A percentile compares a stretch with the other conserved stretches of the same genome.
phyloP scores from a whole-genome alignment of 768 basidiomycete genomes.

The Coprinopsis marcescibilis region DNA sequence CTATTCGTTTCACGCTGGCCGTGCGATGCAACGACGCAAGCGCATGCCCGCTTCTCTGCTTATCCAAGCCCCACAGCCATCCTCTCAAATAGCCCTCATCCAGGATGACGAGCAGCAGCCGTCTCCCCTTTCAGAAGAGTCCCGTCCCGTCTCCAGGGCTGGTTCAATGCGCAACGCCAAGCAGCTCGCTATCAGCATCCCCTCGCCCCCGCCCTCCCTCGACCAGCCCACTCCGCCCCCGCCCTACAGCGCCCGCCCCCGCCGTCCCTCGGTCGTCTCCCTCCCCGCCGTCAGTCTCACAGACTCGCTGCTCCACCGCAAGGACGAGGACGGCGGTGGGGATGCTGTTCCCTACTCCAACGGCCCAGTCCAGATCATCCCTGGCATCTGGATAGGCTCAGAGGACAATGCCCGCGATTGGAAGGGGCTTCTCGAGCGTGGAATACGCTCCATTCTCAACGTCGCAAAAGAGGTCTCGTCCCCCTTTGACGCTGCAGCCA shows the following conservation, averaged over 20 bases:
- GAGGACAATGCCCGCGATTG: constrained; percentile 90
- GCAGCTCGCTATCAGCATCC: constrained; percentile 64
- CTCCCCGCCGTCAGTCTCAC: constrained; percentile 41
- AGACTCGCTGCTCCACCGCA: constrained; percentile 53
- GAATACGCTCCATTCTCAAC: constrained; percentile 80
- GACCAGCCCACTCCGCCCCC: constrained; percentile 24
- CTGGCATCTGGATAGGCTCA: constrained; percentile 84
- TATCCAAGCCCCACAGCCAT: constrained; percentile 48
- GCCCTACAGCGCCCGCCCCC: constrained; percentile 26
- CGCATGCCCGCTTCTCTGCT: constrained; percentile 52
- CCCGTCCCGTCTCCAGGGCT: constrained; percentile 30
- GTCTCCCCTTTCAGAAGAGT: constrained; percentile 48
- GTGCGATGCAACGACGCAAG: constrained; percentile 43
- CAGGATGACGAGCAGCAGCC: constrained; percentile 25
- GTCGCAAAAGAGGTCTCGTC: constrained; percentile 87
- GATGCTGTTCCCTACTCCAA: constrained; percentile 66
- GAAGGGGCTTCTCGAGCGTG: constrained; percentile 58
- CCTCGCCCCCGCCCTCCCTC: constrained; percentile 53
- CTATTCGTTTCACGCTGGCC: constrained; percentile 38
- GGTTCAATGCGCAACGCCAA: constrained; percentile 56
- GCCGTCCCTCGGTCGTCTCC: constrained; percentile 69
- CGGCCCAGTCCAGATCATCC: constrained; percentile 81
- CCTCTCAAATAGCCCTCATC: constrained; percentile 45
- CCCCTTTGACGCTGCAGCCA: constrained; percentile 52
- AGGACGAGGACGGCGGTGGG: constrained; percentile 53